Conservation (phyloP, 2,329 filamentous ascomycete genomes). For the Phialemonium atrogriseum region DNA sequence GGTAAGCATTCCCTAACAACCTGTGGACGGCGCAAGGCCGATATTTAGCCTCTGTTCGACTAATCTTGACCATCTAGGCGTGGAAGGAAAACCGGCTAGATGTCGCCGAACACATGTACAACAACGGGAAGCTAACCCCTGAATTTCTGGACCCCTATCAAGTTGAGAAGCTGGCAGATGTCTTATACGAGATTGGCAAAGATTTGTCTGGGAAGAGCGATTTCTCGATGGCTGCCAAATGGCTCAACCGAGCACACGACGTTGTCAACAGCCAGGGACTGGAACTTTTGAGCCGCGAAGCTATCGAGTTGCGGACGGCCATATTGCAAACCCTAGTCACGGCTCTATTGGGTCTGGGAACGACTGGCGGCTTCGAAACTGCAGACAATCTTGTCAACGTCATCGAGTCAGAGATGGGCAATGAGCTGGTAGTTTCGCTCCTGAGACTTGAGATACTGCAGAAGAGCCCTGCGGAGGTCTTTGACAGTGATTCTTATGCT, state of each 20-base stretch:
- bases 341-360: slow-evolving; percentile 39
- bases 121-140: slow-evolving; percentile 40
- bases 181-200: slow-evolving; percentile 66
- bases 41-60: too few relatives aligned
- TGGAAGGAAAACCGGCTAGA: slow-evolving; percentile 68
- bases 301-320: slow-evolving; percentile 55
- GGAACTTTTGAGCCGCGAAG: slow-evolving; percentile 48
- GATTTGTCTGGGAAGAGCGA: slow-evolving; percentile 44
- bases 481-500: slow-evolving; percentile 39
- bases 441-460: slow-evolving; percentile 61
- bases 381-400: slow-evolving; percentile 49
- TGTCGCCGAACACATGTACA: slow-evolving; percentile 71
- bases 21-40: too few relatives aligned
- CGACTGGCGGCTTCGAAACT: slow-evolving; percentile 34
- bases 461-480: slow-evolving; percentile 33
- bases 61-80: slow-evolving; percentile 37
- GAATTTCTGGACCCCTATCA: slow-evolving; percentile 34
- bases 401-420: slow-evolving; percentile 55
- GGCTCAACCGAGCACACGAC: slow-evolving; percentile 63
- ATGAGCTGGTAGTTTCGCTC: slow-evolving; percentile 57
- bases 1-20: slow-evolving; percentile 35
- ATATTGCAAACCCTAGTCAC: slow-evolving; percentile 58
- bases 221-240: slow-evolving; percentile 51
- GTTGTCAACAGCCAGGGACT: slow-evolving; percentile 47
- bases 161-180: slow-evolving; percentile 56